Evolutionary conservation across 139 green algal genomes (phyloP).

Genomic region (Coelastrella sp.): DNA sequence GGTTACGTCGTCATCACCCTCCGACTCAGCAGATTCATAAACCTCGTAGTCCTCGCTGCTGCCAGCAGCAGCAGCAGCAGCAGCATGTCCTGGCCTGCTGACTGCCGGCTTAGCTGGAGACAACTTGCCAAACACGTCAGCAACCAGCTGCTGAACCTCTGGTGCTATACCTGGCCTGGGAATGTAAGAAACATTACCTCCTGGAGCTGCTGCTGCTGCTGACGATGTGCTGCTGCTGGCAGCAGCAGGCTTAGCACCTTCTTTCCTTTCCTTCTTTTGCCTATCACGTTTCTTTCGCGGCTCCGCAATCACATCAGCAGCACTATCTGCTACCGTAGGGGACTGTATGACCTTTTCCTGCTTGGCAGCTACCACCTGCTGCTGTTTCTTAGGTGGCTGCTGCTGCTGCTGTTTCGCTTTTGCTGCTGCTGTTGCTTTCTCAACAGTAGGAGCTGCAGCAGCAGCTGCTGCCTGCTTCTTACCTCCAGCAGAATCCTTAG

Average conservation of each 20-base stretch:
- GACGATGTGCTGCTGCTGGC: conserved; percentile 28
- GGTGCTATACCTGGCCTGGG: conserved; percentile 2
- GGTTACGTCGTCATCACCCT: background rate
- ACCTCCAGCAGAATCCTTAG: background rate
- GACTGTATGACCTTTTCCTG: background rate
- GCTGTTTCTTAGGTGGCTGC: background rate
- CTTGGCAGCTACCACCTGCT: background rate
- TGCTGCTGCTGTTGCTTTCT: background rate
- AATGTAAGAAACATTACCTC: background rate
- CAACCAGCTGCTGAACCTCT: conserved; percentile 38
- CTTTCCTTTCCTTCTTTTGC: background rate
- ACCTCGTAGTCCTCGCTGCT: conserved; percentile 8
- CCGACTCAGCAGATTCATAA: conserved; percentile 1
- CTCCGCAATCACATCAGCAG: background rate
- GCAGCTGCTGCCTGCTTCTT: background rate
- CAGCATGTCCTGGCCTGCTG: background rate
- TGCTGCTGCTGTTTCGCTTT: background rate
- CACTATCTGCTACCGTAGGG: background rate
- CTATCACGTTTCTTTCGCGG: background rate
- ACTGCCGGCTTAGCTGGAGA: background rate
- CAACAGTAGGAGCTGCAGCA: background rate
- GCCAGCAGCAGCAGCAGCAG: background rate
- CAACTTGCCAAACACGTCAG: conserved; percentile 10
- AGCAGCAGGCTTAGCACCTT: background rate
- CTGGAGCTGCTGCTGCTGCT: background rate